Conservation (phyloP, 371 early-diverging fungal species). For the Antonospora locustae region DNA sequence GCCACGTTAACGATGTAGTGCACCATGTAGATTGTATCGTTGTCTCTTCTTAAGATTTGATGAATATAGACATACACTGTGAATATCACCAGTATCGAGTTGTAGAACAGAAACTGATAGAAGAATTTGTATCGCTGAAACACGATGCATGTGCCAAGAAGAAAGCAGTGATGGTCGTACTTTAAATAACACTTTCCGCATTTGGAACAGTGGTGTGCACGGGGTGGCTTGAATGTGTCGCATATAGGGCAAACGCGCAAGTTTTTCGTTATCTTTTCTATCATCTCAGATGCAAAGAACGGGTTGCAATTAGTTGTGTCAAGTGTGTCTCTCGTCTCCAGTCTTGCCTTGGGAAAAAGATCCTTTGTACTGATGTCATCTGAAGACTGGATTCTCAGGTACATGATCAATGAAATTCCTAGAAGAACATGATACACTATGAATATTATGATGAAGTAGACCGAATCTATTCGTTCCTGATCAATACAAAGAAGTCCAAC, state of each 20-base stretch:
- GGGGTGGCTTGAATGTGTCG: slow-evolving; percentile 54
- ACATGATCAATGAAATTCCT: slow-evolving; percentile 36
- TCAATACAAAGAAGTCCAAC: slow-evolving; percentile 43
- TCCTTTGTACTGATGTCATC: slow-evolving; percentile 40
- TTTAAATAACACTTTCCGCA: slow-evolving; percentile 55
- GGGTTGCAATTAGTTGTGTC: slow-evolving; percentile 39
- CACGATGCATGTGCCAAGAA: slow-evolving; percentile 52
- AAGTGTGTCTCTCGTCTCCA: slow-evolving; percentile 2
- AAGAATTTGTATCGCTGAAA: slow-evolving; percentile 56
- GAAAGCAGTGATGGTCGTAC: slow-evolving; percentile 55
- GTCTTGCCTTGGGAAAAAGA: slow-evolving; percentile 32
- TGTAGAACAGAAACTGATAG: slow-evolving; percentile 48
- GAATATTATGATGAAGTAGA: slow-evolving; percentile 26
- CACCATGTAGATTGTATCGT: slow-evolving; percentile 52
- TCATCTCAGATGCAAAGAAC: slow-evolving; percentile 45
- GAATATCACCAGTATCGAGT: slow-evolving; percentile 19
- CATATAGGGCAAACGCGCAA: slow-evolving; percentile 52
- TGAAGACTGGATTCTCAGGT: slow-evolving; percentile 35
- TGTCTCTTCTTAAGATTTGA: slow-evolving; percentile 3
- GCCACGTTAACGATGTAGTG: slow-evolving; percentile 58
- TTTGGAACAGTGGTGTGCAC: slow-evolving; percentile 55
- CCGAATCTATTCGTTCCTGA: slow-evolving; percentile 9
- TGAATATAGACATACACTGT: slow-evolving; percentile 28
- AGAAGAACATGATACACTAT: slow-evolving; percentile 36
- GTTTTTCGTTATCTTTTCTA: slow-evolving; percentile 19